Base-by-base conservation (phyloP, 2,329 filamentous ascomycete genomes). In the Ilyonectria destructans region DNA sequence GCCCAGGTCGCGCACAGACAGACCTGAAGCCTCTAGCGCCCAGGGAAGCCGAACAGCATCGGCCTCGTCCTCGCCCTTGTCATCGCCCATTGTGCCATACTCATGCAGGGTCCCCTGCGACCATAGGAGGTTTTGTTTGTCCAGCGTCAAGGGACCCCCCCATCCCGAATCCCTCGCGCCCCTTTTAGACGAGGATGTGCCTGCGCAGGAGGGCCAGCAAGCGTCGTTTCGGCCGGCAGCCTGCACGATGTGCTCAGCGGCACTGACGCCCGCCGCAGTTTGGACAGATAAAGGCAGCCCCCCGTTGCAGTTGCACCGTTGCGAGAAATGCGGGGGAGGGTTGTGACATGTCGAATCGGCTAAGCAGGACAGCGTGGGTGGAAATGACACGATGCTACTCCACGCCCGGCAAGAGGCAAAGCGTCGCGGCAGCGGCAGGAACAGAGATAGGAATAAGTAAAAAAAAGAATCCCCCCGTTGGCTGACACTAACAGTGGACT, bases 271-370 rank as follows among this genome's bases (percentile, higher is more conserved):
- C 70, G 62, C 63, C 63, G 52, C 45, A 59, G 54, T 45, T 65
- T 58, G 63, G 64, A 29, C 62, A 69, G 60, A 65, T 52, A 21
- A 60, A 52, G 71, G 40, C 56, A 45, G 35, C 49, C 35, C 29
- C 46, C 43, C 60, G 52, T 64, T 45, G 49, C 56, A 33, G 33
- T 60, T 19, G 57, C 48, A 43, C 40, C 40, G 63, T 62, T 62
- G 60, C 64, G 62, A 69, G 66, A 61, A 75, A 76, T 76, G 74
- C 72, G 74, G 74, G 72, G 74, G 67, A 75, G 57, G 33, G 43
- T 63, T 58, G 46, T 76, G 74, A 76, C 67, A 40, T 69, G 73
- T 76, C 72, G 74, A 67, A 71, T 76, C 57, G 63, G 52, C 66
- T 71, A 71, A 63, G 58, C 59, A 72, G 70, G 65, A 66, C 66